phyloP scores from a whole-genome alignment of 2,329 filamentous ascomycete species.

The Ophiocordyceps camponoti-saundersi region DNA sequence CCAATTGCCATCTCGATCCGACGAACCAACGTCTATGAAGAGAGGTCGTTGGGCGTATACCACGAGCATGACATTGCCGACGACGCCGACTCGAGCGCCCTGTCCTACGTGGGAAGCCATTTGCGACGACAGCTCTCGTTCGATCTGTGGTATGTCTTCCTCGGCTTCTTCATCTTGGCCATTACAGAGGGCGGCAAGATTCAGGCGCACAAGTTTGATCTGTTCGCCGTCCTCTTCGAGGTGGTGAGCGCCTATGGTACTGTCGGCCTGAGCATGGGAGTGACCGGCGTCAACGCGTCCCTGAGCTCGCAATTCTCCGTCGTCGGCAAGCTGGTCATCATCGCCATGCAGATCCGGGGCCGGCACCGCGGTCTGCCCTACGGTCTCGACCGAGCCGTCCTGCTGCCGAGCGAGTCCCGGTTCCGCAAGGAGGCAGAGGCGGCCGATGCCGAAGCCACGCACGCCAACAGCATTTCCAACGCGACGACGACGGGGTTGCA shows the following conservation, averaged over 20 bases:
- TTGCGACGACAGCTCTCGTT: constrained; percentile 87
- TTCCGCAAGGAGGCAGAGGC: constrained; percentile 35
- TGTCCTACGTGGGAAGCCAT: constrained; percentile 82
- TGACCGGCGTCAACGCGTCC: constrained; percentile 55
- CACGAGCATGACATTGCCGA: constrained; percentile 29
- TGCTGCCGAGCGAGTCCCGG: constrained; percentile 39
- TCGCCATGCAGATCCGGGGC: constrained; percentile 54
- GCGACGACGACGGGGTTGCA: constrained; percentile 13
- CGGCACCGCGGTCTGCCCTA: constrained; percentile 53
- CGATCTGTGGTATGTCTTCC: constrained; percentile 91
- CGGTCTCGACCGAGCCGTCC: constrained; percentile 43
- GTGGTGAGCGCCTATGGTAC: constrained; percentile 87
- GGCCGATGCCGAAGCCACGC: constrained; percentile 20
- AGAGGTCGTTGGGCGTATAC: constrained; percentile 68
- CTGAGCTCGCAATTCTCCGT: constrained; percentile 70
- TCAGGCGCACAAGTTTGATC: constrained; percentile 42
- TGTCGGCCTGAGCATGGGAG: constrained; percentile 79
- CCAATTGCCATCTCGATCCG: constrained; percentile 92
- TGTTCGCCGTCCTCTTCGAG: constrained; percentile 65
- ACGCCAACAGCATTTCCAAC: constrained; percentile 17
- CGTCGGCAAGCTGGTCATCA: constrained; percentile 52
- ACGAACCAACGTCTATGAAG: constrained; percentile 90
- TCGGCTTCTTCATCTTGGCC: constrained; percentile 82
- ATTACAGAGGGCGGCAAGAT: constrained; percentile 71
- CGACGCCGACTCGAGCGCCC: constrained; percentile 35